Base-by-base conservation (phyloP, 495 filamentous ascomycete species). In the Trypethelium eluteriae region DNA sequence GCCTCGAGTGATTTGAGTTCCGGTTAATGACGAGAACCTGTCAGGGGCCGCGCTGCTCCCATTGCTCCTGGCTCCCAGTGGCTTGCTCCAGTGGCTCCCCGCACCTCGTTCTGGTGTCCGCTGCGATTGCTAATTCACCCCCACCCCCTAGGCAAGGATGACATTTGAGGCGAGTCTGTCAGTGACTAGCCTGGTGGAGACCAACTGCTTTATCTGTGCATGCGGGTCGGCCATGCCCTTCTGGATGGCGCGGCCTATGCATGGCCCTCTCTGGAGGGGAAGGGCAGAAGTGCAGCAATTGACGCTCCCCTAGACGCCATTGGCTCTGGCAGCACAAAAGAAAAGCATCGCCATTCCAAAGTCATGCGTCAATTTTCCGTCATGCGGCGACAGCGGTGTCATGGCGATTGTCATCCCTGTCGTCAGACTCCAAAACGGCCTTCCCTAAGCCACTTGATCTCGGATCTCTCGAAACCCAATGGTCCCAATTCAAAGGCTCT, bases 201-300 rank as follows among this genome's bases (percentile, higher is more conserved):
- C 53, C 53, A 32, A 32, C 53, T 32, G 53, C 53, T 59, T 36
- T 36, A 35, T 59, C 36, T 59, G 53, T 32, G 53, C 53, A 59
- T 35, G 53, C 36, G 53, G 53, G 53, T 34, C 53, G 25, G 34
- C 53, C 18, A 59, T 36, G 53, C 53, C 53, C 53, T 59, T 36
- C 53, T 59, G 34, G 53, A 59, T 36, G 32, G 53, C 53, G 53
- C 53, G 53, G 53, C 25, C 32, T 36, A 59, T 59, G 53, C 53
- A 59, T 59, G 25, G 32, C 10, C 36, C 53, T 59, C 25, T 59
- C 36, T 59, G 14, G 53, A 14, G 53, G 7, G 53, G 32, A 59
- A 59, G 53, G 10, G 53, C 53, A 59, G 53, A 35, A 36, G 18
- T 59, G 49, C 49, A 53, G 49, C 49, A 53, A 53, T 59, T 59